These are phyloP conservation scores for Nothophytophthora sp. DNA, from an alignment of 352 stramenopile genomes.

Conservation along the genomic window DNA sequence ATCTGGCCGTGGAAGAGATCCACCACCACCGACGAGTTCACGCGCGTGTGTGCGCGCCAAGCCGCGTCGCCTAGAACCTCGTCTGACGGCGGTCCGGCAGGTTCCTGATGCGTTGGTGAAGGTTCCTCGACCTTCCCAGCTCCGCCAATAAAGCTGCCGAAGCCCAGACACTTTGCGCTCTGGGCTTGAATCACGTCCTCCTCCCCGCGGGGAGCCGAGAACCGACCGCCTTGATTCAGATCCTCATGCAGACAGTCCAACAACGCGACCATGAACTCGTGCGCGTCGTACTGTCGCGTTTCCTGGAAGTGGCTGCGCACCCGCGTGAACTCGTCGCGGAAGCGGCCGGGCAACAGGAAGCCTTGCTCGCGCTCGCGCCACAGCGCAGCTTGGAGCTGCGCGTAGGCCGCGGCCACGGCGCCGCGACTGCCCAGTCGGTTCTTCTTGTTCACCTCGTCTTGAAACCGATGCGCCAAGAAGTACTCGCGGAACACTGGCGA, in stretches of 20 bases:
- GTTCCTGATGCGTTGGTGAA: not conserved
- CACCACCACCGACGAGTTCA: conserved; percentile 96
- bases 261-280: conserved; percentile 95
- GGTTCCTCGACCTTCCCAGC: conserved; percentile 42
- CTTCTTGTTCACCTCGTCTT: conserved; percentile 93
- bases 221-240: conserved; percentile 88
- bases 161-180: conserved; percentile 31
- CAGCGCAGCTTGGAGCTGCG: conserved; percentile 63
- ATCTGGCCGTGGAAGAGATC: conserved; percentile 97
- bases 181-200: conserved; percentile 24
- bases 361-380: conserved; percentile 59
- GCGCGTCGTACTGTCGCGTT: conserved; percentile 94
- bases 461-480: conserved; percentile 92
- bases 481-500: conserved; percentile 95
- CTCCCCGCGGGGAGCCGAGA: conserved; percentile 7
- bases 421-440: conserved; percentile 93
- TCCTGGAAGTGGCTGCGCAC: conserved; percentile 72
- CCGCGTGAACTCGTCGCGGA: conserved; percentile 72
- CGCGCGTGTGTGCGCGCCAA: conserved; percentile 91
- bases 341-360: conserved; percentile 50
- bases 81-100: conserved; percentile 44
- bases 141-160: conserved; percentile 30
- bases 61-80: conserved; percentile 83
- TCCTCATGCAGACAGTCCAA: conserved; percentile 99
- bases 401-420: conserved; percentile 90